Conservation (phyloP, 129 eudicot genomes). For the Deinandra increscens region DNA sequence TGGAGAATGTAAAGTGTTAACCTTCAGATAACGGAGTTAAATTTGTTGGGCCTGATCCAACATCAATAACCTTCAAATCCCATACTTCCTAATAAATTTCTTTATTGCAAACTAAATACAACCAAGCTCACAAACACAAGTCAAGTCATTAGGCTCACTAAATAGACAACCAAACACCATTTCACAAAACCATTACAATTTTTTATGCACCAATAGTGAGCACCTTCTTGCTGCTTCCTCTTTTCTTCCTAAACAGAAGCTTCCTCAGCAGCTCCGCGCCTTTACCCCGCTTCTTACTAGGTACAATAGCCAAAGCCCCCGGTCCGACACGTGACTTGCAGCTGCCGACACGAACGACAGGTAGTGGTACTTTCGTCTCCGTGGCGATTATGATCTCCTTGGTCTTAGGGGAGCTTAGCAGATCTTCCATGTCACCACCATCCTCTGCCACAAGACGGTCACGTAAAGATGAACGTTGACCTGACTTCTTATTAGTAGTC, state of each 20-base stretch:
- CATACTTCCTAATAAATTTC: not conserved
- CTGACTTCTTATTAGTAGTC: conserved; percentile 27
- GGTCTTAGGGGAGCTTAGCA: conserved; percentile 40
- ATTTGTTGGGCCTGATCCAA: no score
- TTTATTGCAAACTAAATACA: conserved; percentile 28
- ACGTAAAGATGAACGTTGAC: conserved; percentile 56
- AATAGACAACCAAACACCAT: conserved; percentile 23
- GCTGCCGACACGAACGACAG: conserved; percentile 35
- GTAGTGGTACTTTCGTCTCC: conserved; percentile 23
- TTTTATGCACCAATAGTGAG: conserved; percentile 33
- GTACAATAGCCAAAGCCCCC: conserved; percentile 59
- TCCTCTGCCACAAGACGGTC: conserved; percentile 72
- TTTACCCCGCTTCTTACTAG: conserved; percentile 50
- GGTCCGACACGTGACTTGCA: conserved; percentile 32
- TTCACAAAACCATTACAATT: conserved; percentile 14
- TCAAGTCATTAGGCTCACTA: conserved; percentile 15
- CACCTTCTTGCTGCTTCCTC: conserved; percentile 50
- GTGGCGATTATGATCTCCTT: conserved; percentile 44
- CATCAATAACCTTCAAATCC: not conserved
- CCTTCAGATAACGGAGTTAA: no score
- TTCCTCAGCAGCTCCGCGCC: conserved; percentile 64
- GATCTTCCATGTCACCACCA: conserved; percentile 28
- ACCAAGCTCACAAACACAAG: conserved; percentile 23
- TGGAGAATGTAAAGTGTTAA: no score
- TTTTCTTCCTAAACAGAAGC: conserved; percentile 65